These are phyloP conservation scores for Dunaliella salina DNA, from an alignment of 163 green algal genomes.

Conservation along the genomic window DNA sequence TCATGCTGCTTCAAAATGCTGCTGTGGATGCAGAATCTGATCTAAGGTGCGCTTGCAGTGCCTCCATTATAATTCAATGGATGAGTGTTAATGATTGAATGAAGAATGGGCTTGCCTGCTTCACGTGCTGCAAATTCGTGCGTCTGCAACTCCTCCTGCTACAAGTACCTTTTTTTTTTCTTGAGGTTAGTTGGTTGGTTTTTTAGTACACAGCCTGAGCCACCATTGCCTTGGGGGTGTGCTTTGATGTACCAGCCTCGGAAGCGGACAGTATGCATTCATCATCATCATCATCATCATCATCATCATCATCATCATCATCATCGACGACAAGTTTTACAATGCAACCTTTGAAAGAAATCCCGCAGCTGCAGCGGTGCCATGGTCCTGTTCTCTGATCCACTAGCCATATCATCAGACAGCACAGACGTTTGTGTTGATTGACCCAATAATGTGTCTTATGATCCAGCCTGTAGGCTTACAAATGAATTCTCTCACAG, in stretches of 20 bases:
- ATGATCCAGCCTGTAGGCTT: too few species aligned
- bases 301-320: too few species aligned
- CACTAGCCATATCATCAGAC: background rate
- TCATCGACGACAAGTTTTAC: too few species aligned
- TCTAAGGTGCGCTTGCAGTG: background rate
- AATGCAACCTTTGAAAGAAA: too few species aligned
- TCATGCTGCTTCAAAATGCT: background rate
- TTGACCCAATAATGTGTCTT: too few species aligned
- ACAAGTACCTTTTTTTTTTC: too few species aligned
- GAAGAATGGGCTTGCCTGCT: background rate
- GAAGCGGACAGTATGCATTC: background rate
- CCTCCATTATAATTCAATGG: background rate
- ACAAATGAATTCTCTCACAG: too few species aligned
- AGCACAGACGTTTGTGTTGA: too few species aligned
- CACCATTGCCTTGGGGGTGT: background rate
- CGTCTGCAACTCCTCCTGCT: background rate
- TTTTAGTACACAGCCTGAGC: too few species aligned
- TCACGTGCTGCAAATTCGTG: background rate
- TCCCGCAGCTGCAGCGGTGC: background rate
- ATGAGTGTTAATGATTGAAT: background rate
- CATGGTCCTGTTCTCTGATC: background rate
- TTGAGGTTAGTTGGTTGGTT: too few species aligned
- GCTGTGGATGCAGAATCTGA: background rate
- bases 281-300: too few species aligned
- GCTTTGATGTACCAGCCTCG: background rate